phyloP scores from a whole-genome alignment of 148 eudicot species.

The Heliamphora exappendiculata region DNA sequence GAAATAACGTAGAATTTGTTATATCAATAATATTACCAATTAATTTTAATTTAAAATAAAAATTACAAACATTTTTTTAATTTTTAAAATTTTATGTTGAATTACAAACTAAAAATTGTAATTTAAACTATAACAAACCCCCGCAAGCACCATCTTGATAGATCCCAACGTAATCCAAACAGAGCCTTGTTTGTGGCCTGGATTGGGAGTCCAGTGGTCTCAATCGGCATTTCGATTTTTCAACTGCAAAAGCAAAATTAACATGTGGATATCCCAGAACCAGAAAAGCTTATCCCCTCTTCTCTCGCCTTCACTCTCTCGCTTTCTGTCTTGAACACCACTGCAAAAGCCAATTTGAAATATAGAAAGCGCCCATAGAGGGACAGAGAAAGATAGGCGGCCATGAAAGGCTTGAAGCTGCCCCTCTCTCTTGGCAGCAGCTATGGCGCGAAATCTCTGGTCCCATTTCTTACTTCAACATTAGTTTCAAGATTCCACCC shows the following conservation, averaged over 20 bases:
- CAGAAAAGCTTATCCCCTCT: conserved; percentile 1
- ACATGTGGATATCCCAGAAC: conserved; percentile 9
- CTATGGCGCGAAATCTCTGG: not conserved
- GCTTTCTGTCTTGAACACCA: not conserved
- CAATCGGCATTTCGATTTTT: not conserved
- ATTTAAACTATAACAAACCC: too few species aligned
- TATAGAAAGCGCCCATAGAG: not conserved
- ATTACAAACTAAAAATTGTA: too few species aligned
- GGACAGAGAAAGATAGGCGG: not conserved
- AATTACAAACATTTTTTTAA: too few species aligned
- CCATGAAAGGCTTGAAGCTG: conserved; percentile 10
- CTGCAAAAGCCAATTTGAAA: not conserved
- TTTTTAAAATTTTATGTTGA: too few species aligned
- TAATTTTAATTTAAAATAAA: too few species aligned
- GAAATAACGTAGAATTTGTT: too few species aligned
- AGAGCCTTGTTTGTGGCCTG: not conserved
- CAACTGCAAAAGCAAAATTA: not conserved
- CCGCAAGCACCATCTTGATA: too few species aligned
- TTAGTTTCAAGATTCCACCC: conserved; percentile 1
- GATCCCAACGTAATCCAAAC: not conserved
- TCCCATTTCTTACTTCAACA: conserved; percentile 7
- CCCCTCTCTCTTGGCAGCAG: not conserved
- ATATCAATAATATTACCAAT: too few species aligned
- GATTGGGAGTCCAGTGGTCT: not conserved
- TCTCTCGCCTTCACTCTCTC: not conserved